A percentile compares a stretch with the other conserved stretches of the same genome.
Conservation (phyloP, 345 rosid genomes). For the Microcos paniculata region DNA sequence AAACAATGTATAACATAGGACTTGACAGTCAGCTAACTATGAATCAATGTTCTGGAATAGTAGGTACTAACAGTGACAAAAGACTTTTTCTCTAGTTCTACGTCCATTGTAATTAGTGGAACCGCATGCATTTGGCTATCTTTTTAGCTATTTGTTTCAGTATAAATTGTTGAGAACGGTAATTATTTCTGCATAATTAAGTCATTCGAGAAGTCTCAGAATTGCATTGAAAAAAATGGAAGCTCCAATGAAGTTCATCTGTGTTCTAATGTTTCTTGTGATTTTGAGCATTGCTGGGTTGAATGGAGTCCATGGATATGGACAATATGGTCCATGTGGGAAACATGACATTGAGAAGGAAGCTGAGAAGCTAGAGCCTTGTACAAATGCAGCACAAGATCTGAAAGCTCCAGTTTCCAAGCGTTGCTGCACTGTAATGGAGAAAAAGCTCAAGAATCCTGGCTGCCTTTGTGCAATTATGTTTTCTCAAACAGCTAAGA, state of each 20-base stretch:
- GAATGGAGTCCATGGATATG: constrained; percentile 50
- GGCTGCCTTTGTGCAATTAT: constrained; percentile 77
- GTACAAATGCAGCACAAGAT: constrained; percentile 64
- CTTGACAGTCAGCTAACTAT: constrained; percentile 18
- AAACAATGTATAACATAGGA: not conserved
- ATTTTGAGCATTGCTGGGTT: constrained; percentile 38
- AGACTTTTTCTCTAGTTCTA: constrained; percentile 47
- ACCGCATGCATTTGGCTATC: constrained; percentile 7
- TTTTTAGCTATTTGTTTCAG: constrained; percentile 10
- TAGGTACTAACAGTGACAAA: constrained; percentile 41
- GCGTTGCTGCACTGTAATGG: constrained; percentile 64
- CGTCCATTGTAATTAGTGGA: constrained; percentile 46
- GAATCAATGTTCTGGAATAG: constrained; percentile 19
- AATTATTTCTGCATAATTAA: not conserved
- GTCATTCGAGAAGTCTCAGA: constrained; percentile 12
- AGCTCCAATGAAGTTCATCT: constrained; percentile 33
- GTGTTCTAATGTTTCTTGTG: constrained; percentile 38
- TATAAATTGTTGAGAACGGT: not conserved
- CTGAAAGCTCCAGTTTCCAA: constrained; percentile 48
- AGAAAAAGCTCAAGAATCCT: constrained; percentile 70
- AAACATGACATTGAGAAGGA: constrained; percentile 63
- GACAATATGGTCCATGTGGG: constrained; percentile 52
- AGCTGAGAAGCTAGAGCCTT: constrained; percentile 79
- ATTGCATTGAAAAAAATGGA: constrained; percentile 33
- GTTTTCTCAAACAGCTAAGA: constrained; percentile 67